phyloP scores from a whole-genome alignment of 2,329 filamentous ascomycete genomes.

The Leptographium wingfieldii region DNA sequence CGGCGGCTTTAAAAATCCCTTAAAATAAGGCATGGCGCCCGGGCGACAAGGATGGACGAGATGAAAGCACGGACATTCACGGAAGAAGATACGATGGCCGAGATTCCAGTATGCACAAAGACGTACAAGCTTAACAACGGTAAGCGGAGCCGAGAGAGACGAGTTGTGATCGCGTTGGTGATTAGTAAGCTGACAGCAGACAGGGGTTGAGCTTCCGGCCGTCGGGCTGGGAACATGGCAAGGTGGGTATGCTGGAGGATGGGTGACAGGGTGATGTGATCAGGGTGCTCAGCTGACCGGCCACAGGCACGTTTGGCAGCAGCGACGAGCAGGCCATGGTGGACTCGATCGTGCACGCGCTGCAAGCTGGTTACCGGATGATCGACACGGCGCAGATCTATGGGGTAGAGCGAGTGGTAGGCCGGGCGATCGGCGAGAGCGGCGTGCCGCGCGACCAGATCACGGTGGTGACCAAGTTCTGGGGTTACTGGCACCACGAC shows the following conservation, averaged over 20 bases:
- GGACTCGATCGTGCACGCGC: slow-evolving; percentile 7
- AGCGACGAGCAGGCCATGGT: neutral
- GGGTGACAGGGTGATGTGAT: too few relatives aligned
- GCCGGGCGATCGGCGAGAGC: too few relatives aligned
- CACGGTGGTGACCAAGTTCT: slow-evolving; percentile 18
- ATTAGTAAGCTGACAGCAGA: neutral
- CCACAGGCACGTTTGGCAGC: neutral
- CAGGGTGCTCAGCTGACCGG: too few relatives aligned
- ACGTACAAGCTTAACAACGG: neutral
- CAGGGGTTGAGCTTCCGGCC: too few relatives aligned
- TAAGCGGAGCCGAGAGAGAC: neutral
- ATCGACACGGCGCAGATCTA: slow-evolving; percentile 19
- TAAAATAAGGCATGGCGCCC: neutral
- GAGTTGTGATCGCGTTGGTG: neutral
- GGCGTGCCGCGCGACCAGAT: too few relatives aligned
- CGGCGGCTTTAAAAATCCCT: too few relatives aligned
- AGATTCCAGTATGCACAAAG: neutral
- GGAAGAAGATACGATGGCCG: neutral
- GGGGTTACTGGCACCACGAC: slow-evolving; percentile 48
- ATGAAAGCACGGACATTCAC: neutral
- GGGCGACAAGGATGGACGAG: neutral
- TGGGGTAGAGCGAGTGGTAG: too few relatives aligned
- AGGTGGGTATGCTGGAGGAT: too few relatives aligned
- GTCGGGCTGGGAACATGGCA: too few relatives aligned
- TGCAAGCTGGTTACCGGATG: slow-evolving; percentile 30